Evolutionary conservation across 768 basidiomycete species (phyloP).

Genomic region (Mrakia gelida): DNA sequence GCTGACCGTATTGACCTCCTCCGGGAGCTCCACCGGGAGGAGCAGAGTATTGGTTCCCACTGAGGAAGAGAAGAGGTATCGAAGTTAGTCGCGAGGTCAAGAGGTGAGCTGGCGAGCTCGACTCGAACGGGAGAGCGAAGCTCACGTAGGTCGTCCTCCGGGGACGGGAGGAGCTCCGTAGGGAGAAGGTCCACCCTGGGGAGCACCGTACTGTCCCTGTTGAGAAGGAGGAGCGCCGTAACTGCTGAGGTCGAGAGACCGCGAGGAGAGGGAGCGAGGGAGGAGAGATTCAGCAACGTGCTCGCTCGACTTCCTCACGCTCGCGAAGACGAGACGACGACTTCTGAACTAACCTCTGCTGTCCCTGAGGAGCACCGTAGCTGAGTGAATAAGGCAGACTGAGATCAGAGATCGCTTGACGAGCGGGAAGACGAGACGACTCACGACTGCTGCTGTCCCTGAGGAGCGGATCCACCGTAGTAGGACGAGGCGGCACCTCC

Average conservation of each 20-base stretch:
- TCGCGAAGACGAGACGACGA: background rate
- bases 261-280: background rate
- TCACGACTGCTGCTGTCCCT: background rate
- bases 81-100: background rate
- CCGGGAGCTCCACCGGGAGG: constrained; percentile 8
- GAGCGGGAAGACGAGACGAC: background rate
- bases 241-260: background rate
- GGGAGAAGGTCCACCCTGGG: background rate
- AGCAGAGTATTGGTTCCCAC: constrained; percentile 6
- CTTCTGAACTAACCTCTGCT: background rate
- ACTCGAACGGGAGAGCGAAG: background rate
- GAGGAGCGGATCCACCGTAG: constrained; percentile 7
- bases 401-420: background rate
- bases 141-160: constrained; percentile 13
- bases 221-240: background rate
- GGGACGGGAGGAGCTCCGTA: constrained; percentile 7
- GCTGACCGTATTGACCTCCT: background rate
- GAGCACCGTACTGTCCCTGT: background rate
- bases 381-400: no score
- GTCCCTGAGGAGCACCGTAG: constrained; percentile 7
- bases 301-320: no score
- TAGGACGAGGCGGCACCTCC: constrained; percentile 11
- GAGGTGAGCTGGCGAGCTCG: background rate
- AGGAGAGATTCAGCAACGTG: no score
- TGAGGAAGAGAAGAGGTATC: background rate